phyloP scores from a whole-genome alignment of 75 land plant species.

The Pseudotsuga menziesii region DNA sequence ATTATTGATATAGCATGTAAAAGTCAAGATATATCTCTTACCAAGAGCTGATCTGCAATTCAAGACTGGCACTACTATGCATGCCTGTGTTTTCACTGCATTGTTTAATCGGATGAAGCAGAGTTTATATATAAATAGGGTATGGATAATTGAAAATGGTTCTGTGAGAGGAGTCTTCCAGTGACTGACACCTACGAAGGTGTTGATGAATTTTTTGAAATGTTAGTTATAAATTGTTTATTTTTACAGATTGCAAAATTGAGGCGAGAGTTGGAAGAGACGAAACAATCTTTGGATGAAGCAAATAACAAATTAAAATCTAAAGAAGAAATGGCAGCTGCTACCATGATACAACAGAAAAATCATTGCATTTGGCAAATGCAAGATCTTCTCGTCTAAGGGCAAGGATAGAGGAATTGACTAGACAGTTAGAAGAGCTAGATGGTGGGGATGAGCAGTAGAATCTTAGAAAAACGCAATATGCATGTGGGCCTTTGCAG shows the following conservation, averaged over 20 bases:
- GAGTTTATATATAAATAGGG: no score
- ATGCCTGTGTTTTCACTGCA: no score
- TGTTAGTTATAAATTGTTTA: background rate
- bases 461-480: conserved; percentile 21
- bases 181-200: background rate
- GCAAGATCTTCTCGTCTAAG: conserved; percentile 71
- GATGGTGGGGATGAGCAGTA: conserved; percentile 42
- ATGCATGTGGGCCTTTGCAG: conserved; percentile 75
- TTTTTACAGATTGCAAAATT: conserved; percentile 58
- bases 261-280: conserved; percentile 55
- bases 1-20: no score
- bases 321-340: conserved; percentile 93
- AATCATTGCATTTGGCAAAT: conserved; percentile 82
- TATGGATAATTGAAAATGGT: background rate
- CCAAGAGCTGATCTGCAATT: no score
- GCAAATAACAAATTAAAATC: conserved; percentile 77
- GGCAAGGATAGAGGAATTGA: conserved; percentile 83
- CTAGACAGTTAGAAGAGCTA: conserved; percentile 67
- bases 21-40: no score
- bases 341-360: conserved; percentile 95
- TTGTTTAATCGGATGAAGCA: no score
- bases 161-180: background rate
- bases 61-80: no score
- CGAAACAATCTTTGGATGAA: conserved; percentile 54
- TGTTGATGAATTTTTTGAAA: background rate